Conservation (phyloP, 192 early-diverging fungal genomes). For the Dimargaris xerosporica region DNA sequence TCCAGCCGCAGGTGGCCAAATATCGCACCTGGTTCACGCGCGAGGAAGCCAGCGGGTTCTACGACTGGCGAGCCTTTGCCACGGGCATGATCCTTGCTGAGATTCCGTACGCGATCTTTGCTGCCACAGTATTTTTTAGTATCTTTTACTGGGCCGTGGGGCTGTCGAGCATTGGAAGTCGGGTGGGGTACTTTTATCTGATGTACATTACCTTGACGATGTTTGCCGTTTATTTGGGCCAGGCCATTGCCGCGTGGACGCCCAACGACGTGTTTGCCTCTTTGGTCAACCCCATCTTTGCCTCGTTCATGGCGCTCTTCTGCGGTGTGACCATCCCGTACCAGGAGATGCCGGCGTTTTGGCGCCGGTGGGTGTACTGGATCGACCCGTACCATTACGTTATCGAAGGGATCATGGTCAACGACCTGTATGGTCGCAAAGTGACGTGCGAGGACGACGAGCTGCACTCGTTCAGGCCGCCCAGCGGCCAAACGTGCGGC, state of each 20-base stretch:
- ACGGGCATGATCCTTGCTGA: conserved; percentile 46
- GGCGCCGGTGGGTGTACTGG: conserved; percentile 56
- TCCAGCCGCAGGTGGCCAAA: conserved; percentile 43
- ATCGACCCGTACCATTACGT: conserved; percentile 50
- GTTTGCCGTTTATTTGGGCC: conserved; percentile 53
- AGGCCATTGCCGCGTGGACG: conserved; percentile 48
- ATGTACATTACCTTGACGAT: conserved; percentile 38
- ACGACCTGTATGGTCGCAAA: conserved; percentile 33
- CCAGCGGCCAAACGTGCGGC: conserved; percentile 40
- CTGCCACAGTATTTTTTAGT: conserved; percentile 47
- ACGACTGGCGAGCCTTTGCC: conserved; percentile 49
- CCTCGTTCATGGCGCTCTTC: conserved; percentile 51
- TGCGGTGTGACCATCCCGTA: conserved; percentile 51
- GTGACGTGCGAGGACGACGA: conserved; percentile 34
- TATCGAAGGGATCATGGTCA: conserved; percentile 43
- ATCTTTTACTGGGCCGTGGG: conserved; percentile 66
- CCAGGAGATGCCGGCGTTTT: conserved; percentile 44
- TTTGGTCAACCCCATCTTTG: conserved; percentile 49
- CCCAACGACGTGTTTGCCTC: conserved; percentile 40
- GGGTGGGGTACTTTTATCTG: conserved; percentile 50
- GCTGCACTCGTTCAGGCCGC: conserved; percentile 35
- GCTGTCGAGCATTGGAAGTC: conserved; percentile 27
- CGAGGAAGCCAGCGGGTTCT: conserved; percentile 49
- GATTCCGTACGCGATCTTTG: conserved; percentile 47
- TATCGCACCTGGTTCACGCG: conserved; percentile 53